phyloP scores from a whole-genome alignment of 1,284 basidiomycete species.

The Ganoderma lucidum region DNA sequence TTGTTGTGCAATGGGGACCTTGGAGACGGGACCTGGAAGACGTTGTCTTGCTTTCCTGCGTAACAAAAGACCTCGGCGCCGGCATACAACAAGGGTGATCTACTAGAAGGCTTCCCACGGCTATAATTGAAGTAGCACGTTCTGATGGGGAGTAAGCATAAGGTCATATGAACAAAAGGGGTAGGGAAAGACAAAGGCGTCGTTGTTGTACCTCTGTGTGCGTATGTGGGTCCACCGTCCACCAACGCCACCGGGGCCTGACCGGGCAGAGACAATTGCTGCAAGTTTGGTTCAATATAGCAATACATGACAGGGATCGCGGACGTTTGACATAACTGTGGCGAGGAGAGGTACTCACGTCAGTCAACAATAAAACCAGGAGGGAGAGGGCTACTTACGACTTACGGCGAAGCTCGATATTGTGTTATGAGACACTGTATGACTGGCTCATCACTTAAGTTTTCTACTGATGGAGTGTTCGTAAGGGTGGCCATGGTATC shows the following conservation, averaged over 20 bases:
- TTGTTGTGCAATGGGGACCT: constrained; percentile 17
- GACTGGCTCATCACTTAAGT: background rate
- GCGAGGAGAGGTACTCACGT: background rate
- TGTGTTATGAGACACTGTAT: background rate
- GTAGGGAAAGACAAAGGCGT: background rate
- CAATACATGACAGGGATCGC: background rate
- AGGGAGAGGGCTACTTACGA: background rate
- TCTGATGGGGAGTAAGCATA: constrained; percentile 21
- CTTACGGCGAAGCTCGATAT: background rate
- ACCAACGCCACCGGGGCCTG: background rate
- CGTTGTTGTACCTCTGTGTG: constrained; percentile 15
- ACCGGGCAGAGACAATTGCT: background rate
- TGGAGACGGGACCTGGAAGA: constrained; percentile 12
- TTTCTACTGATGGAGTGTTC: background rate
- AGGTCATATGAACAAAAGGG: constrained; percentile 6
- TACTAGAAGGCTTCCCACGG: background rate
- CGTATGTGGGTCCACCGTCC: constrained; percentile 19
- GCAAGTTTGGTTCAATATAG: background rate
- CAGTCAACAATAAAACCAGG: background rate
- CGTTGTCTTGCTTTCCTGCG: constrained; percentile 3
- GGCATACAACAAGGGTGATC: constrained; percentile 11
- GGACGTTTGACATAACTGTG: background rate
- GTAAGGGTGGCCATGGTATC: background rate
- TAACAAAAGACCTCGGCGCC: constrained; percentile 8
- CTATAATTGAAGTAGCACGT: constrained; percentile 12